Evolutionary conservation across 768 basidiomycete species (phyloP).

Genomic region (Xerocomus potaroensis): DNA sequence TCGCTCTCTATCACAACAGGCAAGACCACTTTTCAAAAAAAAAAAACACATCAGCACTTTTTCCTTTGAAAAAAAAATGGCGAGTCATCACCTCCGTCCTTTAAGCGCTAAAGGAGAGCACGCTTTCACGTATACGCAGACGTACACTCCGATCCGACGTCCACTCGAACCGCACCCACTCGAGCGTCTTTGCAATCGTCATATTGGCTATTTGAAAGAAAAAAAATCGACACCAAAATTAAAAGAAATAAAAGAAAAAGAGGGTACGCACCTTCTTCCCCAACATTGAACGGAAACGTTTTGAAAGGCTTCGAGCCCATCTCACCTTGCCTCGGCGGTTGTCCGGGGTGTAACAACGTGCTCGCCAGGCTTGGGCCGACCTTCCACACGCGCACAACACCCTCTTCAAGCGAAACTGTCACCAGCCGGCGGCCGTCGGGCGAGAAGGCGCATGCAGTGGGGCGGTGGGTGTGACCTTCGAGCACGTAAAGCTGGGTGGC

Average conservation of each 20-base stretch:
- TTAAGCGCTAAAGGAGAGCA: slow-evolving; percentile 82
- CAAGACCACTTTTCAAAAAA: no score
- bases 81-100: not conserved
- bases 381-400: slow-evolving; percentile 88
- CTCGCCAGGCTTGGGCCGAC: slow-evolving; percentile 87
- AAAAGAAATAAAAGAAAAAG: no score
- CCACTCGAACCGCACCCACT: slow-evolving; percentile 82
- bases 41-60: no score
- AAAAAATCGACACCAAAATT: not conserved
- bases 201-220: slow-evolving; percentile 46
- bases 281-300: slow-evolving; percentile 79
- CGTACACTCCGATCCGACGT: slow-evolving; percentile 75
- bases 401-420: slow-evolving; percentile 83
- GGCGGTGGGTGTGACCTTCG: slow-evolving; percentile 80
- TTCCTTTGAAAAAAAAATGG: no score
- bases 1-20: no score
- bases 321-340: slow-evolving; percentile 86
- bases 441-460: slow-evolving; percentile 87
- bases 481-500: slow-evolving; percentile 93
- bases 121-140: slow-evolving; percentile 75
- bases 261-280: slow-evolving; percentile 63
- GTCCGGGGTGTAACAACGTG: slow-evolving; percentile 79
- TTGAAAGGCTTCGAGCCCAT: slow-evolving; percentile 85
- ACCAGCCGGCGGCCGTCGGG: slow-evolving; percentile 89
- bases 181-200: slow-evolving; percentile 60